These are phyloP conservation scores for Prunus dulcis DNA, from an alignment of 306 rosid genomes.

Conservation along the genomic window DNA sequence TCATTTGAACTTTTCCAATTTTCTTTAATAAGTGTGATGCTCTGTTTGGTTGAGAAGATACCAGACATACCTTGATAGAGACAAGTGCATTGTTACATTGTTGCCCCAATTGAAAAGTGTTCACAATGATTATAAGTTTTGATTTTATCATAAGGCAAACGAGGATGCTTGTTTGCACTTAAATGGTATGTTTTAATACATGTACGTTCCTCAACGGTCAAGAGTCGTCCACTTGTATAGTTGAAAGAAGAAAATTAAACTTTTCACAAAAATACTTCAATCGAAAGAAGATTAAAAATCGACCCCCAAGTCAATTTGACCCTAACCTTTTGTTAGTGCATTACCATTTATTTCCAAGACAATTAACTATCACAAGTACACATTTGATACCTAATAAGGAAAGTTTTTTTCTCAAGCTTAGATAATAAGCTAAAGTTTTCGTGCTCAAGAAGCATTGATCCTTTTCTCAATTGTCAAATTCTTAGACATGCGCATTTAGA, in stretches of 20 bases:
- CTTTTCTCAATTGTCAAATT: neutral
- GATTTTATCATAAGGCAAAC: neutral
- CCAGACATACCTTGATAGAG: neutral
- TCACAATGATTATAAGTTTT: neutral
- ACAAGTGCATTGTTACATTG: neutral
- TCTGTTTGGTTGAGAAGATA: neutral
- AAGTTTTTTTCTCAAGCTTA: neutral
- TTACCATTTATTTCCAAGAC: neutral
- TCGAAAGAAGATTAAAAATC: neutral
- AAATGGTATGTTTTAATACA: neutral
- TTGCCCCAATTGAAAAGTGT: neutral
- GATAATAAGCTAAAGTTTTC: neutral
- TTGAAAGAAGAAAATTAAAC: no score
- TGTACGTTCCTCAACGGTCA: neutral
- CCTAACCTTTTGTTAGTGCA: neutral
- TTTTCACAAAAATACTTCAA: no score
- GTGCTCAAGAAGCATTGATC: neutral
- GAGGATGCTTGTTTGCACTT: neutral
- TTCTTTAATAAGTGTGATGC: neutral
- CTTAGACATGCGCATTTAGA: neutral
- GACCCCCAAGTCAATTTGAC: neutral
- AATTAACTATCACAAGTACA: neutral
- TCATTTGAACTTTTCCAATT: neutral
- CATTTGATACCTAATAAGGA: neutral
- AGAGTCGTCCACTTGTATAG: neutral